Conservation (phyloP, 1,284 basidiomycete species). For the Kwoniella shivajii region DNA sequence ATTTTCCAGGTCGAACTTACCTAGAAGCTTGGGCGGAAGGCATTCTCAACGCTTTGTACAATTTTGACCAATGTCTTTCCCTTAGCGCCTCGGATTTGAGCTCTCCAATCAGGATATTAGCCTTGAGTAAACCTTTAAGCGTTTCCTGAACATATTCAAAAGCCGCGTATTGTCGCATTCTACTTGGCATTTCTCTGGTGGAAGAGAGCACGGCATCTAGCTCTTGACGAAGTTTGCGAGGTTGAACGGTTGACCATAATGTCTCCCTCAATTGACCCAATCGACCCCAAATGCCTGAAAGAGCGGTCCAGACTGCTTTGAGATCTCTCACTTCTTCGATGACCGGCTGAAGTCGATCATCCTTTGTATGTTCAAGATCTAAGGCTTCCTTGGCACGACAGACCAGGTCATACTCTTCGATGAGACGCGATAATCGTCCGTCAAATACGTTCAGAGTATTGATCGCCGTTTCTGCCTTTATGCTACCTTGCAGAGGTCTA, state of each 20-base stretch:
- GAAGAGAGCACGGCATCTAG: constrained; percentile 84
- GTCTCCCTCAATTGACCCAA: constrained; percentile 85
- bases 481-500: constrained; percentile 92
- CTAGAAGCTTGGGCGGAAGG: constrained; percentile 64
- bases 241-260: constrained; percentile 85
- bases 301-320: constrained; percentile 97
- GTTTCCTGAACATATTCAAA: constrained; percentile 98
- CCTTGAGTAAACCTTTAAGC: constrained; percentile 81
- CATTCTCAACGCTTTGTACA: constrained; percentile 86
- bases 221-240: constrained; percentile 91
- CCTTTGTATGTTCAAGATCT: constrained; percentile 85
- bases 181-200: constrained; percentile 97
- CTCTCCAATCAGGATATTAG: constrained; percentile 84
- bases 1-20: constrained; percentile 19
- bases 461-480: constrained; percentile 93
- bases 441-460: constrained; percentile 94
- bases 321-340: constrained; percentile 94
- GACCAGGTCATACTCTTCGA: constrained; percentile 92
- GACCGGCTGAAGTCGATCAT: constrained; percentile 88
- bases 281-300: constrained; percentile 96
- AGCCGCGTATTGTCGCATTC: constrained; percentile 98
- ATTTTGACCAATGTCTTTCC: constrained; percentile 96
- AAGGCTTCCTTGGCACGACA: constrained; percentile 95
- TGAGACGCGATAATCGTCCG: constrained; percentile 79
- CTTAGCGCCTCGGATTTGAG: constrained; percentile 96